Evolutionary conservation across 208 protist species (phyloP), one percentile per base, ranked within the genome.

Genomic region (Trypanosoma boissoni): DNA sequence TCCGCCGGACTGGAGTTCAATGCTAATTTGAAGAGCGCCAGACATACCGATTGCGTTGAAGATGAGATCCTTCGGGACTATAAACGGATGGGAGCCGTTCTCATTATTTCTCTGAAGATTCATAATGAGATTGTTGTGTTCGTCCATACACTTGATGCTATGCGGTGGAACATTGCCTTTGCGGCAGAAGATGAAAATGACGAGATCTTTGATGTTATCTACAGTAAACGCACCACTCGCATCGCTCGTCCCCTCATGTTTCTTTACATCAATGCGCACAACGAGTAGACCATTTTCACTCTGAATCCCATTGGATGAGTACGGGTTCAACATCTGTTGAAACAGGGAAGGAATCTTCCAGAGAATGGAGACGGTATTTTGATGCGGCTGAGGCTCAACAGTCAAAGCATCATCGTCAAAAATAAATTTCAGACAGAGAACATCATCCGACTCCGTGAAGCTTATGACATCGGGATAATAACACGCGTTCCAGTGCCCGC

Each of bases 401-500:
- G 64, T 49, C 24, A 95, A 31, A 28, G 4, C 73, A 66, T 93
- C 86, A 57, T 94, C 75, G 50, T 96, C 89, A 55, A 96, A 90
- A 46, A 46, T 32, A 56, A 94, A 80, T 18, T 68, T 53, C 21
- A 94, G 65, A 21, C 64, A 41, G 12, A 92, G 68, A 12, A 54
- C 73, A 61, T 92, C 84, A 34, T 83, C 69, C 2, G 44, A 36
- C n/a, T 68, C 71, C 36, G 91, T 32, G 54, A 92, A 86, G 3
- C 31, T 52, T 32, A 65, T 69, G 46, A 94, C 54, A 53, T 91
- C 81, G 0, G 28, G 2, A 36, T 71, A 61, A 34, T 58, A 76
- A 67, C 81, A 88, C 46, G 91, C 80, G 55, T 91, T 91, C 78
- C 83, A 91, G 64, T 96, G 86, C 5, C 89, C 89, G 64, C 89